phyloP scores from a whole-genome alignment of 2,329 filamentous ascomycete genomes.

The Knoxdaviesia capensis region DNA sequence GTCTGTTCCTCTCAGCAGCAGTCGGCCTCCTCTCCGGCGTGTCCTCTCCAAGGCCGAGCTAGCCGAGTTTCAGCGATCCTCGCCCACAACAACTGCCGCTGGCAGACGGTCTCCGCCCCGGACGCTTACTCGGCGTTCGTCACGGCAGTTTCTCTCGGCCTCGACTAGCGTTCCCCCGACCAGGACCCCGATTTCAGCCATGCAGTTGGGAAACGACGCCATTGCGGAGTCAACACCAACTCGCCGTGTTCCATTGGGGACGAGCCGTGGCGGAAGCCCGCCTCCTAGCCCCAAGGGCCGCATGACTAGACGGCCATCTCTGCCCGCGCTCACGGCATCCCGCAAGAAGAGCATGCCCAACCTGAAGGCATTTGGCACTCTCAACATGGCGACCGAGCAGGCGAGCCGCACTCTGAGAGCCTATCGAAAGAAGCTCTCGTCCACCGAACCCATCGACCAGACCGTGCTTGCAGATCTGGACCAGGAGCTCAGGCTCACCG shows the following conservation, averaged over 20 bases:
- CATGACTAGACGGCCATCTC: constrained; percentile 29
- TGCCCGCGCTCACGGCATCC: constrained; percentile 24
- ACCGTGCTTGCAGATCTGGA: constrained; percentile 42
- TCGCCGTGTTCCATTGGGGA: constrained; percentile 7
- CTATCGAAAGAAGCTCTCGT: constrained; percentile 41
- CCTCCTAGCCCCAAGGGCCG: constrained; percentile 28
- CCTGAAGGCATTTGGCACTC: constrained; percentile 29
- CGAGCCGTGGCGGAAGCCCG: constrained; percentile 23
- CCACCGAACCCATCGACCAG: constrained; percentile 32
- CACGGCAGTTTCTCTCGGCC: constrained; percentile 13
- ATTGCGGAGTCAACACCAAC: neutral
- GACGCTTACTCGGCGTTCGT: constrained; percentile 31
- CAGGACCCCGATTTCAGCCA: constrained; percentile 18
- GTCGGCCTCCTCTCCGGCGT: constrained; percentile 57
- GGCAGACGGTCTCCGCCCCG: constrained; percentile 36
- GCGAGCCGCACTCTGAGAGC: constrained; percentile 39
- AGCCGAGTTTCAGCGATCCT: constrained; percentile 50
- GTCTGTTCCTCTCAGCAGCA: constrained; percentile 17
- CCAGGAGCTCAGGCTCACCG: constrained; percentile 41
- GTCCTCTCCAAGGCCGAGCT: constrained; percentile 77
- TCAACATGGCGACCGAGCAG: constrained; percentile 45
- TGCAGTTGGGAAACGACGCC: constrained; percentile 8
- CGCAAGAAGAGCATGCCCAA: constrained; percentile 30
- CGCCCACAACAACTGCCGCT: constrained; percentile 12
- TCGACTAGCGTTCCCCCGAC: constrained; percentile 2